Evolutionary conservation across 139 green algal species (phyloP).

Genomic region (Chlamydomonas sp.): DNA sequence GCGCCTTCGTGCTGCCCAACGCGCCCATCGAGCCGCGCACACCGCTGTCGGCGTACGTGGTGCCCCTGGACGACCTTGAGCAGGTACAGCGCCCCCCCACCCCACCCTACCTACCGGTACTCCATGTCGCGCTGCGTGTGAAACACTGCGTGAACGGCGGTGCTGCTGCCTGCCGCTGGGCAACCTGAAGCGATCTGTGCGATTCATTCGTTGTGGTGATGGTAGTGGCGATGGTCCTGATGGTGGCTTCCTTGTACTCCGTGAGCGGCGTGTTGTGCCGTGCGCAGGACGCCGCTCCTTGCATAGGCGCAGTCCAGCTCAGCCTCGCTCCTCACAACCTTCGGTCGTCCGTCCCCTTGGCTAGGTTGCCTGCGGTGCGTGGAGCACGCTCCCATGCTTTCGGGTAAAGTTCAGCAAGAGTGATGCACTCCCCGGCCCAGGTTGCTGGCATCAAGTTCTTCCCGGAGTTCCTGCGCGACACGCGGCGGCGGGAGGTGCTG

Average conservation of each 20-base stretch:
- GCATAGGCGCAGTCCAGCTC: too few relatives aligned
- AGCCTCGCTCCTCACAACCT: too few relatives aligned
- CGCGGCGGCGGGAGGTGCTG: conserved; percentile 52
- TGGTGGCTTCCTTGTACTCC: too few relatives aligned
- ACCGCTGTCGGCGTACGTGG: conserved; percentile 79
- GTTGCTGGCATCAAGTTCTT: conserved; percentile 75
- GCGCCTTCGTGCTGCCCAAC: conserved; percentile 91
- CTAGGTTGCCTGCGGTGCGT: neutral
- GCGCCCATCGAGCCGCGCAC: conserved; percentile 69
- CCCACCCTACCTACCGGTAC: neutral
- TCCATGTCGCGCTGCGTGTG: neutral
- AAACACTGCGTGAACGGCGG: too few relatives aligned
- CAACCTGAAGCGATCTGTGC: too few relatives aligned
- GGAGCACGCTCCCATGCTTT: neutral
- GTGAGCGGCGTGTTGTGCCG: too few relatives aligned
- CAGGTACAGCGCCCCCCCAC: conserved; percentile 39
- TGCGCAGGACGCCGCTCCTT: too few relatives aligned
- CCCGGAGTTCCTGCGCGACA: conserved; percentile 61
- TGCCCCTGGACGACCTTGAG: conserved; percentile 83
- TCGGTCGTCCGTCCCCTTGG: too few relatives aligned
- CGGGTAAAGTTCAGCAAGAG: too few relatives aligned
- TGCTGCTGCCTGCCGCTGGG: too few relatives aligned
- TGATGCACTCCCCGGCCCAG: neutral
- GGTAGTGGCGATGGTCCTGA: too few relatives aligned
- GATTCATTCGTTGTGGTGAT: too few relatives aligned